Evolutionary conservation across 257 asterid species (phyloP), one percentile per base, ranked within the genome.

Genomic region (Scutellaria baicalensis): DNA sequence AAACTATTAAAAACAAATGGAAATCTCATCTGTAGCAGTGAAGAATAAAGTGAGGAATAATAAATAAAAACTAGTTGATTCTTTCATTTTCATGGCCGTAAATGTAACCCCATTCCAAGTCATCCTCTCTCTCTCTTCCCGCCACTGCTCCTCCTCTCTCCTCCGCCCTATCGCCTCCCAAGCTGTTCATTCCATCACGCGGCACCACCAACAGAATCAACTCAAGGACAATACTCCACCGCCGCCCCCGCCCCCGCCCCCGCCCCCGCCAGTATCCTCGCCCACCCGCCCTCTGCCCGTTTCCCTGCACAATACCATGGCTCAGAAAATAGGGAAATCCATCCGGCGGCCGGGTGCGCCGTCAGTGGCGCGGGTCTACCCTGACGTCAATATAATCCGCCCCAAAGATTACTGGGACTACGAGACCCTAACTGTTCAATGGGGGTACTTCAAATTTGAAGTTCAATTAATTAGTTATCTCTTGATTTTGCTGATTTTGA

Each of bases 281-380:
- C 69, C 45, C 27, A 31, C 45, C 66, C 70, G 35, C 40, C 74
- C 40, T n/a, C 75, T 74, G 39, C 51, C 78, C 48, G 57, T 71
- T 10, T 13, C 75, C 14, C 4, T 52, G 20, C 14, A 75, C 43
- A 84, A 83, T 59, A 71, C 80, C 58, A 85, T 87, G 95, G 80
- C 95, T 13, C 91, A 85, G 70, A 87, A 83, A 77, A 87, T 87
- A n/a, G 88, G 91, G 9, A 87, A 87, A 79, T 70, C 95, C 9
- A 65, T 82, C 67, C 80, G 91, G 66, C 78, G 86, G 6, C 85
- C 95, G 16, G 95, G 95, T 12, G 89, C 84, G 23, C 78, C 85
- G 6, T 88, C 95, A n/a, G 79, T 75, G 80, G 86, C 95, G 48
- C 82, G 83, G 63, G 89, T 85, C 44, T 88, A 88, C 72, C 11